Conservation (phyloP, 768 basidiomycete species). For the Lentinus tigrinus region DNA sequence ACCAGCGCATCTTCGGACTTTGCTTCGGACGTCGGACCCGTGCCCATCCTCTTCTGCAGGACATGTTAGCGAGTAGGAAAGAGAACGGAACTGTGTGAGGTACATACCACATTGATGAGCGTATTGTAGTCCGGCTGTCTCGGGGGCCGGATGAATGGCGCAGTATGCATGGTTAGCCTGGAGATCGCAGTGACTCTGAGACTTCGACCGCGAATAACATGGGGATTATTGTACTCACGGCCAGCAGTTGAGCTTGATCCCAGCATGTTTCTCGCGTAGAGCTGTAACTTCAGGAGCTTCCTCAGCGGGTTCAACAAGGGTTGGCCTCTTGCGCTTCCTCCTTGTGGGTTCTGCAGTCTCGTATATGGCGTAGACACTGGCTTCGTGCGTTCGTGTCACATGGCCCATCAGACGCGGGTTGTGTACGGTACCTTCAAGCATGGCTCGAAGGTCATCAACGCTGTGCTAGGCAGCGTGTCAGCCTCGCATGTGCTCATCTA, state of each 20-base stretch:
- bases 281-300: conserved; percentile 45
- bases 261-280: conserved; percentile 53
- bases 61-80: neutral
- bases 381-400: conserved; percentile 53
- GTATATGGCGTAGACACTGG: conserved; percentile 37
- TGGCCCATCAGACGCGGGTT: conserved; percentile 59
- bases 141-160: conserved; percentile 60
- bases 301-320: conserved; percentile 36
- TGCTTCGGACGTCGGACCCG: conserved; percentile 1
- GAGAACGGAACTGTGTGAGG: neutral
- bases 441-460: conserved; percentile 47
- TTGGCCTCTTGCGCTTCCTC: conserved; percentile 37
- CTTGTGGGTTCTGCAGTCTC: conserved; percentile 35
- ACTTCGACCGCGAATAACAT: neutral
- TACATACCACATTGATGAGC: conserved; percentile 13
- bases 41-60: conserved; percentile 19
- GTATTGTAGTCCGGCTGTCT: conserved; percentile 66
- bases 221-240: conserved; percentile 45
- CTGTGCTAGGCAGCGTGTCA: conserved; percentile 33
- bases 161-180: conserved; percentile 53
- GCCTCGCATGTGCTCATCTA: neutral
- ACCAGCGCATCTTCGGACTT: conserved; percentile 44
- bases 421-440: conserved; percentile 47
- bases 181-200: neutral
- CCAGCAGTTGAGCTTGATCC: conserved; percentile 56